These are phyloP conservation scores for Lactifluus volemus DNA, from an alignment of 768 basidiomycete genomes.

Conservation along the genomic window DNA sequence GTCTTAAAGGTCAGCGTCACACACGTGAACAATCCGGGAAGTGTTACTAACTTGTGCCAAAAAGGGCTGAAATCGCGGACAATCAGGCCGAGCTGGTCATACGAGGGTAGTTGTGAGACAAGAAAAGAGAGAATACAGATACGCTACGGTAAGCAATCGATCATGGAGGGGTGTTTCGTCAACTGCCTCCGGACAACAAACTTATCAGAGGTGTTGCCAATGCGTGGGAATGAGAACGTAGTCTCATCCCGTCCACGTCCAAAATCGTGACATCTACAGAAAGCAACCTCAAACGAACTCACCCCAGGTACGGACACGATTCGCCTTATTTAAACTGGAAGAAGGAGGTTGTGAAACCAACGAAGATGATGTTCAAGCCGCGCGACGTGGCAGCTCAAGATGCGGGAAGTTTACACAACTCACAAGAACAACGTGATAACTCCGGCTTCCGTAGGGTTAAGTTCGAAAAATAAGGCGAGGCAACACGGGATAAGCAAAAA, in stretches of 20 bases:
- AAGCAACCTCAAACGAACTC: not conserved
- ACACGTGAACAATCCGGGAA: constrained; percentile 2
- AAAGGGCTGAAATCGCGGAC: not conserved
- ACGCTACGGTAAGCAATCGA: not conserved
- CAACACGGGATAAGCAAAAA: not conserved
- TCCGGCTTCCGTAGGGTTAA: not conserved
- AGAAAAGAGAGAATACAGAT: not conserved
- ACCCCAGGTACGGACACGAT: not conserved
- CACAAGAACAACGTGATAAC: not conserved
- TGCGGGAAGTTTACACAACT: not conserved
- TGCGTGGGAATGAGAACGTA: not conserved
- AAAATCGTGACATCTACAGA: not conserved
- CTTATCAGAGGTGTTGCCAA: not conserved
- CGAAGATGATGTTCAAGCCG: not conserved
- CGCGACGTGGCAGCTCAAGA: not conserved
- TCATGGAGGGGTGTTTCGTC: not conserved
- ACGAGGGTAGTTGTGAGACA: not conserved
- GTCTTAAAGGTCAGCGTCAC: not conserved
- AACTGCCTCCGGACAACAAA: not conserved
- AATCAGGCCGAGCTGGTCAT: not conserved
- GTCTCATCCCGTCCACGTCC: not conserved
- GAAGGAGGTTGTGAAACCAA: not conserved
- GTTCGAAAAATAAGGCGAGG: not conserved
- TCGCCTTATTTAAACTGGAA: not conserved
- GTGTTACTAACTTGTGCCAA: not conserved